Base-by-base conservation (phyloP, 306 rosid species). In the Pyrus betulifolia region DNA sequence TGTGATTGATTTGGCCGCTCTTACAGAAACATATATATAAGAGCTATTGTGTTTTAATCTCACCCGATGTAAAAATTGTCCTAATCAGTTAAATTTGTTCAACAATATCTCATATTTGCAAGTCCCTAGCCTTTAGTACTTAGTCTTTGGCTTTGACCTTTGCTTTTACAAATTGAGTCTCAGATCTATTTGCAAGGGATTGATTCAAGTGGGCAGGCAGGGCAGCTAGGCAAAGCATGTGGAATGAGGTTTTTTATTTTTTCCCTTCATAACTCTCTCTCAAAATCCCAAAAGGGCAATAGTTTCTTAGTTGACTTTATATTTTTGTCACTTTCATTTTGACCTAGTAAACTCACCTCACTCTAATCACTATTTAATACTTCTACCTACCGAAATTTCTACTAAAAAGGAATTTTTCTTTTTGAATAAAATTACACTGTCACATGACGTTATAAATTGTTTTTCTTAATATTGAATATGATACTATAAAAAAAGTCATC, bases 211-310 rank as follows among this genome's bases (percentile, higher is more conserved):
- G 35, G 11, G 52, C 40, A 40, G 66, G 54, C 35, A 38, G 35
- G 11, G 52, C 40, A 40, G 66, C 66, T 55, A 38, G 57, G 67
- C 57, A 58, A 58, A 72, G 64, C 42, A 40, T 33, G 75, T 31
- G 64, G 55, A 0, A 15, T 49, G 55, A 57, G 28, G 31, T 30
- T 30, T 30, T 30, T 1, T n/a, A n/a, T n/a, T 57, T 3, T 22
- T 21, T 8, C 15, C 0, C 1, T 1, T 8, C 61, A 5, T 68
- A 44, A 23, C 25, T 8, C 27, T 8, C 54, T 49, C 54, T 1
- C 42, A 35, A 49, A 49, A 49, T 13, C 19, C 7, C 5, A 49
- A 49, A 28, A 51, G 12, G 27, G 44, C 51, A 4, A 19, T 30
- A 51, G 17, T 55, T 21, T 7, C 51, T 33, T 55, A 33, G 45